Conservation (phyloP, 1,284 basidiomycete species). For the Boletellus dicymbophilus region DNA sequence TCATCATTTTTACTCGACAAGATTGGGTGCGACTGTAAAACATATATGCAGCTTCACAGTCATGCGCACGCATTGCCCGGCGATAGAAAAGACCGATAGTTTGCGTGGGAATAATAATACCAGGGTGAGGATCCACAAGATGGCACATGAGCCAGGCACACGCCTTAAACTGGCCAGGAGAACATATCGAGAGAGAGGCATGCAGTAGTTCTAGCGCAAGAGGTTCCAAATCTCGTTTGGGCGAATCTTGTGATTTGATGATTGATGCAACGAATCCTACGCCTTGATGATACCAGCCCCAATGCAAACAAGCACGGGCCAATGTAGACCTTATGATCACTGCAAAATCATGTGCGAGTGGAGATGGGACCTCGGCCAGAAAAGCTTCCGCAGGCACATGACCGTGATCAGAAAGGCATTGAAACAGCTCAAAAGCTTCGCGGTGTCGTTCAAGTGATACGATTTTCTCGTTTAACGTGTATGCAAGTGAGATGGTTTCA, state of each 20-base stretch:
- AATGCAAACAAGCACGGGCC: slow-evolving; percentile 49
- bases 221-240: slow-evolving; percentile 25
- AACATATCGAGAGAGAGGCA: slow-evolving; percentile 37
- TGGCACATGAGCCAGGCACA: slow-evolving; percentile 35
- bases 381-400: slow-evolving; percentile 43
- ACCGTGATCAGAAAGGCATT: slow-evolving; percentile 37
- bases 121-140: slow-evolving; percentile 21
- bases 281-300: slow-evolving; percentile 48
- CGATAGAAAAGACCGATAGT: slow-evolving; percentile 48
- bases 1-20: slow-evolving; percentile 25
- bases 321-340: slow-evolving; percentile 47
- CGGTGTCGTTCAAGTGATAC: slow-evolving; percentile 32
- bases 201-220: slow-evolving; percentile 39
- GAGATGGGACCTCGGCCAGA: slow-evolving; percentile 30
- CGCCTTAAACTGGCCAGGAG: slow-evolving; percentile 28
- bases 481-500: slow-evolving; percentile 22
- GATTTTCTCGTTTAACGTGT: slow-evolving; percentile 34
- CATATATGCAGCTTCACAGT: slow-evolving; percentile 34
- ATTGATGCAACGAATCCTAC: slow-evolving; percentile 38
- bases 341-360: slow-evolving; percentile 38
- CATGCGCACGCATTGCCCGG: slow-evolving; percentile 33
- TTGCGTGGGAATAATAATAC: slow-evolving; percentile 39
- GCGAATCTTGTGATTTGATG: slow-evolving; percentile 32
- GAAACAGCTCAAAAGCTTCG: slow-evolving; percentile 44
- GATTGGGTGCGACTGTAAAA: slow-evolving; percentile 47